Percentiles rank a stretch among this genome's conserved stretches.
phyloP scores from a whole-genome alignment of 257 asterid genomes.

The Scutellaria galericulata region DNA sequence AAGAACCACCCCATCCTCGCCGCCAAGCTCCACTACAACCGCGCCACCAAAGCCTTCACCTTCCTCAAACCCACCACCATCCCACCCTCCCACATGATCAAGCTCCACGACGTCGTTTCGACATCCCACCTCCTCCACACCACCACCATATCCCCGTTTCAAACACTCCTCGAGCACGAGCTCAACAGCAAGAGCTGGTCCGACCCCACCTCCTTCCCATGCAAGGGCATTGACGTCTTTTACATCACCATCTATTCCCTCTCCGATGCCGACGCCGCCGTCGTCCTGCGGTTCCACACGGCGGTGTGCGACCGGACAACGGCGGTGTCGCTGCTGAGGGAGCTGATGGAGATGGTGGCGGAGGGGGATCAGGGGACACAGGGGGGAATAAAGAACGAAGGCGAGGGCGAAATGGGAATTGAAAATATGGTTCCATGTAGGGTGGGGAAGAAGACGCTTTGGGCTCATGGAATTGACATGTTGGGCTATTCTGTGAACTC shows the following conservation, averaged over 20 bases:
- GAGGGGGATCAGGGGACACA: constrained; percentile 21
- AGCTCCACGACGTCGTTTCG: constrained; percentile 34
- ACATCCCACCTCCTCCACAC: constrained; percentile 40
- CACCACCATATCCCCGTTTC: constrained; percentile 41
- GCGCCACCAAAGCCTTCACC: constrained; percentile 47
- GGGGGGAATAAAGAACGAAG: constrained; percentile 35
- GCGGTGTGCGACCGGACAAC: constrained; percentile 77
- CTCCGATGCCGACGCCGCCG: constrained; percentile 37
- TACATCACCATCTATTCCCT: constrained; percentile 43
- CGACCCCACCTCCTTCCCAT: constrained; percentile 50
- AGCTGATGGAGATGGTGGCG: constrained; percentile 56
- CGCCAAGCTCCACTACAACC: constrained; percentile 58
- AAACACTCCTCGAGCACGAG: constrained; percentile 59
- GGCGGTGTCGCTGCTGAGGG: constrained; percentile 63
- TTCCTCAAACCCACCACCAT: constrained; percentile 44
- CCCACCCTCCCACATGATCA: constrained; percentile 27
- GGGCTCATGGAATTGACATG: constrained; percentile 72
- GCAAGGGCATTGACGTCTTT: constrained; percentile 49
- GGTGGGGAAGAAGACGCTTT: constrained; percentile 55
- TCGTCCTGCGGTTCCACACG: constrained; percentile 59
- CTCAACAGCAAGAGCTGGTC: constrained; percentile 55
- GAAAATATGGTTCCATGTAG: constrained; percentile 62
- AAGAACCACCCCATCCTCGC: constrained; percentile 58
- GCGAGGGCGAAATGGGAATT: constrained; percentile 54
- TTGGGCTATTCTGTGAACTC: constrained; percentile 70